phyloP scores from a whole-genome alignment of 257 asterid genomes.

The Nicotiana tabacum region DNA sequence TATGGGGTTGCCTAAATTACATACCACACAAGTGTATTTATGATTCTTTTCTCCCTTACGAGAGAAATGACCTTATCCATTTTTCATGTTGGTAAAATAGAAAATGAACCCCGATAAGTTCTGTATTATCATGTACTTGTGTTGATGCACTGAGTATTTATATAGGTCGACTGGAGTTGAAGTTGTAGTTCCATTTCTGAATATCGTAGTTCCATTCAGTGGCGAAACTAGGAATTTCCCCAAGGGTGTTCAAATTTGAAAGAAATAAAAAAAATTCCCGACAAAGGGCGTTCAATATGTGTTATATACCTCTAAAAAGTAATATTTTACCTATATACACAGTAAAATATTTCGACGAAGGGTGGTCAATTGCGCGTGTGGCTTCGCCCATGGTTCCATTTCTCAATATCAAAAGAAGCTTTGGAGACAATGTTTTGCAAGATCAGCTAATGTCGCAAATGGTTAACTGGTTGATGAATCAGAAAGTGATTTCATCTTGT shows the following conservation, averaged over 20 bases:
- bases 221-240: too few relatives aligned
- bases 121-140: neutral
- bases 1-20: too few relatives aligned
- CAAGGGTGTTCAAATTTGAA: too few relatives aligned
- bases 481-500: slow-evolving; percentile 51
- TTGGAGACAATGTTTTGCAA: slow-evolving; percentile 15
- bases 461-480: slow-evolving; percentile 73
- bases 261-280: too few relatives aligned
- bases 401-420: neutral
- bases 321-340: too few relatives aligned
- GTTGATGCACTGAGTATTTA: neutral
- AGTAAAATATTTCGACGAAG: too few relatives aligned
- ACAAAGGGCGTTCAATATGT: too few relatives aligned
- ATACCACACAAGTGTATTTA: neutral
- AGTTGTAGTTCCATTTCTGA: neutral
- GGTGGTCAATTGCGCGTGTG: too few relatives aligned
- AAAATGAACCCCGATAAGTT: neutral
- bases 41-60: too few relatives aligned
- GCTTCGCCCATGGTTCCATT: neutral
- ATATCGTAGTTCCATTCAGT: neutral
- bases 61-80: neutral
- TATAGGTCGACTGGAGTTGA: neutral
- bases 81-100: neutral
- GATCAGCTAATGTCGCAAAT: slow-evolving; percentile 45
- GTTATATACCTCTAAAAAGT: too few relatives aligned